These are phyloP conservation scores for Escallonia rubra DNA, from an alignment of 129 eudicot genomes.

Conservation along the genomic window DNA sequence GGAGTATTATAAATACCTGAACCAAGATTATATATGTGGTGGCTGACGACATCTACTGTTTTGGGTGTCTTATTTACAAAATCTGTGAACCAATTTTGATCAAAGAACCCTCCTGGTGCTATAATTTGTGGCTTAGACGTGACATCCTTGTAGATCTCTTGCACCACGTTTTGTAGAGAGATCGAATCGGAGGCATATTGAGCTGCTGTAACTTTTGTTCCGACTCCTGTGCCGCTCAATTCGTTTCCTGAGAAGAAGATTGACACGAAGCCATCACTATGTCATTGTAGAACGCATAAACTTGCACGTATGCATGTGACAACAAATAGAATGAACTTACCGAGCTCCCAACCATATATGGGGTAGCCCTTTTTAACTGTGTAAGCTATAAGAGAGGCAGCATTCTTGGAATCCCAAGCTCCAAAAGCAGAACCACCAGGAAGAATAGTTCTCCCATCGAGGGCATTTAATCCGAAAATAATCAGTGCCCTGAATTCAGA, in stretches of 20 bases:
- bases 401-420: constrained; percentile 77
- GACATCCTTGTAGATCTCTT: constrained; percentile 47
- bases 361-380: constrained; percentile 62
- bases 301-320: not conserved
- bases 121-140: constrained; percentile 50
- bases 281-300: constrained; percentile 1
- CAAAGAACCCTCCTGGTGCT: constrained; percentile 95
- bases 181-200: constrained; percentile 60
- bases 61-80: constrained; percentile 46
- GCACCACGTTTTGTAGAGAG: constrained; percentile 41
- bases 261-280: constrained; percentile 29
- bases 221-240: constrained; percentile 73
- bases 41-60: constrained; percentile 54
- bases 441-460: constrained; percentile 46
- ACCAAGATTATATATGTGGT: constrained; percentile 89
- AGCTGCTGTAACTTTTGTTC: constrained; percentile 60
- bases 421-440: constrained; percentile 49
- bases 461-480: constrained; percentile 82
- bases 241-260: constrained; percentile 61
- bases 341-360: constrained; percentile 91
- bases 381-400: constrained; percentile 69
- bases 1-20: constrained; percentile 51
- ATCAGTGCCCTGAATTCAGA: constrained; percentile 56
- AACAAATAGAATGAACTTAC: constrained; percentile 24
- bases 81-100: constrained; percentile 60